A percentile compares a stretch with the other conserved stretches of the same genome.
phyloP scores from a whole-genome alignment of 2,329 filamentous ascomycete genomes.

The Fusarium sp. region DNA sequence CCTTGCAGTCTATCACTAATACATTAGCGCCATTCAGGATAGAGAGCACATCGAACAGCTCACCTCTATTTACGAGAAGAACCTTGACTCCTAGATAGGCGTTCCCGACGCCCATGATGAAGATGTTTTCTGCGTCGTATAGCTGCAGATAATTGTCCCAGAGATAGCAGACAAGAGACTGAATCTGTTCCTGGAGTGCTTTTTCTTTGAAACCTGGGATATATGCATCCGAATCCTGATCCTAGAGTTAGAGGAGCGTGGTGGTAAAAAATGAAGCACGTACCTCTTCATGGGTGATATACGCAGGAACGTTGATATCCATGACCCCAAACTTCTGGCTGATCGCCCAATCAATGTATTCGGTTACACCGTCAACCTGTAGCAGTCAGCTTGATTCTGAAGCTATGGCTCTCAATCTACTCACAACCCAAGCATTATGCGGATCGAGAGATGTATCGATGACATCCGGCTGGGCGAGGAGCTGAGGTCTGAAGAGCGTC shows the following conservation, averaged over 20 bases:
- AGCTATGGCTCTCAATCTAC: constrained; percentile 47
- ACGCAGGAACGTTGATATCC: constrained; percentile 89
- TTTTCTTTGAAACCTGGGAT: constrained; percentile 59
- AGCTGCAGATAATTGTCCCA: constrained; percentile 98
- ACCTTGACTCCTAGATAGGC: constrained; percentile 87
- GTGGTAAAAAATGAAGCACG: constrained; percentile 36
- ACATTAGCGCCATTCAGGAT: constrained; percentile 22
- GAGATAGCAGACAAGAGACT: constrained; percentile 84
- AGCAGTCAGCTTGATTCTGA: constrained; percentile 32
- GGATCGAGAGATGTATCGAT: constrained; percentile 80
- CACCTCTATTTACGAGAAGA: constrained; percentile 82
- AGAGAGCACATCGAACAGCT: constrained; percentile 17
- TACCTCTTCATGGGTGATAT: constrained; percentile 75
- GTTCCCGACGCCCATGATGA: constrained; percentile 90
- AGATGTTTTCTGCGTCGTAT: constrained; percentile 77
- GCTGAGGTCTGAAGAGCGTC: constrained; percentile 66
- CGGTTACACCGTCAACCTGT: constrained; percentile 83
- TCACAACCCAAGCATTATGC: constrained; percentile 90
- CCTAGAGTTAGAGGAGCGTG: constrained; percentile 25
- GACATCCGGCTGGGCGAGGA: constrained; percentile 75
- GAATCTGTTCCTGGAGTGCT: constrained; percentile 68
- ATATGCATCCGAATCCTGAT: constrained; percentile 61
- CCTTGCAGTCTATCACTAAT: constrained; percentile 67
- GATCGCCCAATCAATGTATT: constrained; percentile 87
- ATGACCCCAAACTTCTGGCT: constrained; percentile 84